Base-by-base conservation (phyloP, 768 basidiomycete species). In the Trametes villosa region DNA sequence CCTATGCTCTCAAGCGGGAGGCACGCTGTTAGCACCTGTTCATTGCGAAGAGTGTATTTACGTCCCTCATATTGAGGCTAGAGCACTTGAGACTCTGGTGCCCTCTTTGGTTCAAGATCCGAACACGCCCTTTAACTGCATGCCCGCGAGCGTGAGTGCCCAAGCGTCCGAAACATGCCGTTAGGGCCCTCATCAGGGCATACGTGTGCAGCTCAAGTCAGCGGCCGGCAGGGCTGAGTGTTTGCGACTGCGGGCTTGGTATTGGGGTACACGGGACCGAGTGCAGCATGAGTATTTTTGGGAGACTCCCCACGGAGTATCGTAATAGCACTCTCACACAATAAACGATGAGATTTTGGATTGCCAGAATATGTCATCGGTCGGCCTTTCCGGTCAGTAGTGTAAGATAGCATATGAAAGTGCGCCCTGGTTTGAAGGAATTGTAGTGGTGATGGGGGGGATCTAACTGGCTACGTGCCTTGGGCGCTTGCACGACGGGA, bases 391-490 rank as follows among this genome's bases (percentile, higher is more conserved):
- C 31, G 20, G 34, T n/a, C n/a, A n/a, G n/a, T n/a, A n/a, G n/a
- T n/a, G n/a, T n/a, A n/a, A n/a, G n/a, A n/a, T n/a, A n/a, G n/a
- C n/a, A n/a, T n/a, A n/a, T n/a, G n/a, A n/a, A n/a, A n/a, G n/a
- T n/a, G n/a, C n/a, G n/a, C n/a, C n/a, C n/a, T n/a, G n/a, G n/a
- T 2, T 33, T 34, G 47, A 20, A 15, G 36, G 51, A 36, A 44
- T n/a, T n/a, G n/a, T n/a, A n/a, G n/a, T 31, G 26, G 34, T 42
- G 42, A 46, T 38, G 17, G 36, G 58, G 56, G 30, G 31, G 22
- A 42, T 17, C 17, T 60, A 30, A 60, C 46, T 60, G 59, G 53
- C 48, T 46, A 29, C 27, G 34, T 12, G 1, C 9, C 31, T 20
- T 20, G 30, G 47, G 34, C 54, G 22, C 27, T 3, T 22, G 45